A percentile compares a stretch with the other conserved stretches of the same genome.
These are phyloP conservation scores for Metschnikowia picachoensis DNA, from an alignment of 805 yeast species.

Conservation along the genomic window DNA sequence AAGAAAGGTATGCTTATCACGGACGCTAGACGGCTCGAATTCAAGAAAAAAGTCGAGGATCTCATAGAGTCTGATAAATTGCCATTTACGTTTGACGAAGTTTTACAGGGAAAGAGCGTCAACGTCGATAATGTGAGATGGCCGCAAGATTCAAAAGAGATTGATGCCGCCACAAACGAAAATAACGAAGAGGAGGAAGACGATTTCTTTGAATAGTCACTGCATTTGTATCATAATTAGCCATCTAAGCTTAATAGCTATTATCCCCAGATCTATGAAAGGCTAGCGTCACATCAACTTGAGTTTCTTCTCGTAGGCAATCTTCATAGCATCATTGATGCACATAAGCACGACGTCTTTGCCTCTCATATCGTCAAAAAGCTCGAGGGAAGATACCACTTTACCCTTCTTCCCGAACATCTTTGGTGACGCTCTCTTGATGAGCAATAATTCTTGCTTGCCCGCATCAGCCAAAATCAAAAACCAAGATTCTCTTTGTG, in stretches of 20 bases:
- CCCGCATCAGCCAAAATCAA: slow-evolving; percentile 52
- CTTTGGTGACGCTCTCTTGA: slow-evolving; percentile 75
- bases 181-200: slow-evolving; percentile 22
- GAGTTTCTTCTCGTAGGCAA: slow-evolving; percentile 37
- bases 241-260: background rate
- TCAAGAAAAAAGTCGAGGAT: slow-evolving; percentile 46
- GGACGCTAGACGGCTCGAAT: slow-evolving; percentile 41
- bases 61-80: slow-evolving; percentile 51
- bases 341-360: slow-evolving; percentile 42
- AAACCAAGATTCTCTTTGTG: slow-evolving; percentile 94
- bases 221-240: slow-evolving; percentile 7
- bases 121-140: slow-evolving; percentile 20
- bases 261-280: background rate
- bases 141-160: slow-evolving; percentile 24
- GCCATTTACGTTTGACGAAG: slow-evolving; percentile 49
- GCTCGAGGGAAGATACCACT: slow-evolving; percentile 42
- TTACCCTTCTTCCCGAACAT: slow-evolving; percentile 34
- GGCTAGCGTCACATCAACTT: slow-evolving; percentile 3
- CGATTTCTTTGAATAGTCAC: slow-evolving; percentile 25
- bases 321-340: slow-evolving; percentile 65
- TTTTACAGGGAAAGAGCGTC: slow-evolving; percentile 36
- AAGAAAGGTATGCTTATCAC: slow-evolving; percentile 41
- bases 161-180: slow-evolving; percentile 43
- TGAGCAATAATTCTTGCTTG: slow-evolving; percentile 51
- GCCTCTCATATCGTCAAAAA: slow-evolving; percentile 50